A percentile compares a stretch with the other conserved stretches of the same genome.
phyloP scores from a whole-genome alignment of 1,139 yeast genomes.

The Lodderomyces parapsilosis region DNA sequence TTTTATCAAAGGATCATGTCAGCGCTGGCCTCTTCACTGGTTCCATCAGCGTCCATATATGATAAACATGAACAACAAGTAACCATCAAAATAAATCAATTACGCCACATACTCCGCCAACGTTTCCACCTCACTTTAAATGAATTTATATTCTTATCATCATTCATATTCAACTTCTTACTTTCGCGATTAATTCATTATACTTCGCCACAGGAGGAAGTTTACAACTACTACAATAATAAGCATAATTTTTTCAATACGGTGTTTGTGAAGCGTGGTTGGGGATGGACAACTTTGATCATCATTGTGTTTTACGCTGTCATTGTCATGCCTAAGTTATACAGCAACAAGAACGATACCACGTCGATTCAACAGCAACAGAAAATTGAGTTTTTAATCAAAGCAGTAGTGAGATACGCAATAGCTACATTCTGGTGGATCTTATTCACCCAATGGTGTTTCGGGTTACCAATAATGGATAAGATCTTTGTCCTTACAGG shows the following conservation, averaged over 20 bases:
- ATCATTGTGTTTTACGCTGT: slow-evolving; percentile 28
- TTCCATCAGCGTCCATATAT: slow-evolving; percentile 18
- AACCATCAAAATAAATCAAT: slow-evolving; percentile 5
- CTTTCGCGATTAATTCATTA: slow-evolving; percentile 34
- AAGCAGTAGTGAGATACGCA: slow-evolving; percentile 38
- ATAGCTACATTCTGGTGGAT: slow-evolving; percentile 77
- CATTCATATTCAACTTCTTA: slow-evolving; percentile 33
- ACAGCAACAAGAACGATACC: not conserved
- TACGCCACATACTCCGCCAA: slow-evolving; percentile 7
- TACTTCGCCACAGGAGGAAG: slow-evolving; percentile 35
- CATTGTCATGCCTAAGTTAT: not conserved
- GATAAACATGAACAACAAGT: slow-evolving; percentile 19
- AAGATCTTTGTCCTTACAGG: slow-evolving; percentile 77
- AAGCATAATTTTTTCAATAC: slow-evolving; percentile 68
- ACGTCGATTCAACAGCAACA: not conserved
- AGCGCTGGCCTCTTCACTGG: not conserved
- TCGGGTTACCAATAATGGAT: slow-evolving; percentile 90
- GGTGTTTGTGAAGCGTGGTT: slow-evolving; percentile 79
- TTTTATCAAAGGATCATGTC: too few relatives aligned
- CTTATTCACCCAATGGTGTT: slow-evolving; percentile 84
- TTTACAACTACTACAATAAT: slow-evolving; percentile 56
- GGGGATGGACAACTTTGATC: slow-evolving; percentile 81
- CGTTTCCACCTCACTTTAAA: slow-evolving; percentile 6
- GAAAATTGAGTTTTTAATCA: slow-evolving; percentile 9
- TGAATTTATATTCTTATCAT: slow-evolving; percentile 26